Conservation (phyloP, 2,329 filamentous ascomycete genomes). For the Cladosporium austrohemisphaericum region DNA sequence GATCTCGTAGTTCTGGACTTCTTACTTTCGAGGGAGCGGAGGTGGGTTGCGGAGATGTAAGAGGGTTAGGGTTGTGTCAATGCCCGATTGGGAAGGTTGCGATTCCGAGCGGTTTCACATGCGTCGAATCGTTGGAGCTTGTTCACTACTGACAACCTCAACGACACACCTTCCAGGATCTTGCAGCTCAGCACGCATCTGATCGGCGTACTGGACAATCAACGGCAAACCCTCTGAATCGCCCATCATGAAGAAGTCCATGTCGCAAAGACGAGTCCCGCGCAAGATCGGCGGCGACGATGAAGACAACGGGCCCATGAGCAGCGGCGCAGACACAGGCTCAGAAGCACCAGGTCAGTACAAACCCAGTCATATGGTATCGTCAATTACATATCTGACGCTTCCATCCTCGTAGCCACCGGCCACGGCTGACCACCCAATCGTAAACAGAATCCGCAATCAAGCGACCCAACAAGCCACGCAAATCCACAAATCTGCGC, state of each 20-base stretch:
- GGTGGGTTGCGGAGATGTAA: not conserved
- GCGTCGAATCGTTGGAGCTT: no score
- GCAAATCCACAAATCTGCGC: conserved; percentile 70
- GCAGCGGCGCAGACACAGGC: conserved; percentile 19
- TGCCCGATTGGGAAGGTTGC: conserved; percentile 15
- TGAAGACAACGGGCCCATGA: conserved; percentile 46
- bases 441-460: conserved; percentile 48
- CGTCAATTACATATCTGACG: conserved; percentile 21
- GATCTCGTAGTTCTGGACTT: not conserved
- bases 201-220: no score
- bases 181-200: no score
- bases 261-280: conserved; percentile 61
- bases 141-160: not conserved
- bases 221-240: not conserved
- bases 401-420: conserved; percentile 3
- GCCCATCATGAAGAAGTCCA: conserved; percentile 55
- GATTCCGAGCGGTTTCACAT: conserved; percentile 8
- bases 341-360: conserved; percentile 26
- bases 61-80: no score
- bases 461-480: conserved; percentile 52
- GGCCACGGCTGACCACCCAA: conserved; percentile 39
- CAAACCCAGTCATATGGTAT: not conserved
- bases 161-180: not conserved
- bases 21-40: not conserved
- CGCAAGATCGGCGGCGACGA: conserved; percentile 73